phyloP scores from a whole-genome alignment of 306 rosid species.

The Sindora glabra region DNA sequence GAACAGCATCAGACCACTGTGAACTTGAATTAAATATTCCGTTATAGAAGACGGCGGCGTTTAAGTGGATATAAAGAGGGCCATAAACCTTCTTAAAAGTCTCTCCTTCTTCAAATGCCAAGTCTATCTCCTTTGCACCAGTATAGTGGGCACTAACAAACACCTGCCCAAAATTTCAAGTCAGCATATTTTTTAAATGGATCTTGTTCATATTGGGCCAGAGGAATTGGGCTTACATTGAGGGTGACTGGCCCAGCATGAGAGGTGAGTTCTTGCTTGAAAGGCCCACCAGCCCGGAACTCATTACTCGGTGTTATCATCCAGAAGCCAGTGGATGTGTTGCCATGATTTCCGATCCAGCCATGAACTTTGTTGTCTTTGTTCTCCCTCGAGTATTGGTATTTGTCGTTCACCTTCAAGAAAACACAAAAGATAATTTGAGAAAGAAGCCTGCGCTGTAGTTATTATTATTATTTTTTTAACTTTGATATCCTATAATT shows the following conservation, averaged over 20 bases:
- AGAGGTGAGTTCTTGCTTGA: too few species aligned
- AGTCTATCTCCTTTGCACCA: slow-evolving; percentile 32
- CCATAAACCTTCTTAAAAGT: slow-evolving; percentile 61
- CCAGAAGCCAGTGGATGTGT: too few species aligned
- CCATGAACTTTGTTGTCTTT: slow-evolving; percentile 46
- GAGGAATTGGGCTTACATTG: too few species aligned
- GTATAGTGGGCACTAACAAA: slow-evolving; percentile 51
- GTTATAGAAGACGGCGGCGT: slow-evolving; percentile 23
- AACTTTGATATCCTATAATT: too few species aligned
- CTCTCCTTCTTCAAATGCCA: slow-evolving; percentile 35
- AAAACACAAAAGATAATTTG: not conserved
- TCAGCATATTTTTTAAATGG: too few species aligned
- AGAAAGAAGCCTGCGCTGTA: too few species aligned
- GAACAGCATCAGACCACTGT: slow-evolving; percentile 46
- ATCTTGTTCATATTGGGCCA: too few species aligned
- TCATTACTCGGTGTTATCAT: too few species aligned
- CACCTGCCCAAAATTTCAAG: slow-evolving; percentile 22
- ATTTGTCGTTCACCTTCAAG: slow-evolving; percentile 49
- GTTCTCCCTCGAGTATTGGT: slow-evolving; percentile 35
- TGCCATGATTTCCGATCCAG: too few species aligned
- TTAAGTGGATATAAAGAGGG: slow-evolving; percentile 43
- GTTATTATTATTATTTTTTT: too few species aligned
- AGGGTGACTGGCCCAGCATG: too few species aligned
- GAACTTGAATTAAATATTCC: not conserved
- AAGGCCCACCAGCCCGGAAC: too few species aligned